A percentile compares a stretch with the other conserved stretches of the same genome.
These are phyloP conservation scores for Pleoardoris graminearum DNA, from an alignment of 2,329 filamentous ascomycete genomes.

Conservation along the genomic window DNA sequence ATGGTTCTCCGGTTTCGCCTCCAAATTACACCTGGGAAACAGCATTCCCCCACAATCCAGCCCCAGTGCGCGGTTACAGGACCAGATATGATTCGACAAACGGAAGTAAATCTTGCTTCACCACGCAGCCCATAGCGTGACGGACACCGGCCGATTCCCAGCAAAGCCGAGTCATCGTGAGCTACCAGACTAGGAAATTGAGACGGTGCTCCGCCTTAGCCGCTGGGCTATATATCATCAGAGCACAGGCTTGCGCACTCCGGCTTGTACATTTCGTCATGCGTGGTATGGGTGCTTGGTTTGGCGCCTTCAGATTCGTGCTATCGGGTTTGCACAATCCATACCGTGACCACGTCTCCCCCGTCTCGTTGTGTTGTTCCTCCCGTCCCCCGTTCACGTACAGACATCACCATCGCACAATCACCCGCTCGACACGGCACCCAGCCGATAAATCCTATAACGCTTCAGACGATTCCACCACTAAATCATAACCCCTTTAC, in stretches of 20 bases:
- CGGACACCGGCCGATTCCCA: background rate
- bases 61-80: background rate
- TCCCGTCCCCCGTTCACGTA: too few relatives aligned
- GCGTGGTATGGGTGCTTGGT: too few relatives aligned
- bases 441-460: too few relatives aligned
- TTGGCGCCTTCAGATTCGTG: too few relatives aligned
- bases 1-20: slow-evolving; percentile 2
- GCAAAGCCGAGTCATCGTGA: background rate
- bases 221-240: background rate
- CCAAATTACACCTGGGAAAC: background rate
- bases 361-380: too few relatives aligned
- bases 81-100: background rate
- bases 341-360: too few relatives aligned
- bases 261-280: too few relatives aligned
- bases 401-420: too few relatives aligned
- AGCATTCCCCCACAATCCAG: background rate
- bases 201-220: background rate
- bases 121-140: background rate
- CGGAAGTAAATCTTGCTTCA: background rate
- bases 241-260: background rate
- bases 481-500: too few relatives aligned
- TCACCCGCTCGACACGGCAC: too few relatives aligned
- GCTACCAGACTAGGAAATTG: slow-evolving; percentile 1
- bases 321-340: too few relatives aligned
- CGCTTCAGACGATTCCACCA: too few relatives aligned